A percentile compares a stretch with the other conserved stretches of the same genome.
Evolutionary conservation across 345 rosid genomes (phyloP).

Genomic region (Aegle marmelos): DNA sequence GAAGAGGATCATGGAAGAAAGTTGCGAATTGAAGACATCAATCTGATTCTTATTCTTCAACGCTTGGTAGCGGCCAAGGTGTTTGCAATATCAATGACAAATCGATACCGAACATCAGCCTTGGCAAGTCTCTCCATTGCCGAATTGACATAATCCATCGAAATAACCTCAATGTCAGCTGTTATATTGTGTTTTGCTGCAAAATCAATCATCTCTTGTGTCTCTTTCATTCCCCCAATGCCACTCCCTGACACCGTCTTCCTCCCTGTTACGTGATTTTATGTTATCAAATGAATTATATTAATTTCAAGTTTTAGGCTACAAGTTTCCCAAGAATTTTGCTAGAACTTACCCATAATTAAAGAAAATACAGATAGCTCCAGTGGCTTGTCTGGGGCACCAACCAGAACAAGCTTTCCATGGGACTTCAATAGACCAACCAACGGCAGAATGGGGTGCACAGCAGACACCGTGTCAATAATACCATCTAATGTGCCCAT

Average conservation of each 20-base stretch:
- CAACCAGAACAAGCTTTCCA: constrained; percentile 40
- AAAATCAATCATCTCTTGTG: background rate
- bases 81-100: background rate
- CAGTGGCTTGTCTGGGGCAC: constrained; percentile 37
- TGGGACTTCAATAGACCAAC: constrained; percentile 31
- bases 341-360: constrained; percentile 27
- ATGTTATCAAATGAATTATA: background rate
- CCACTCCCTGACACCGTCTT: background rate
- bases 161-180: background rate
- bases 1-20: too few species aligned
- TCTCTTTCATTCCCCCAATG: background rate
- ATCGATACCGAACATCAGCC: background rate
- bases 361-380: constrained; percentile 38
- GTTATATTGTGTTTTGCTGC: background rate
- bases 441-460: constrained; percentile 33
- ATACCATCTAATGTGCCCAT: constrained; percentile 36
- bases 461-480: constrained; percentile 1
- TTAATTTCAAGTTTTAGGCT: background rate
- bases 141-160: background rate
- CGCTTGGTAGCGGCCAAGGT: background rate
- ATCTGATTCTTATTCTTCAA: too few species aligned
- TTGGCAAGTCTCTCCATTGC: background rate
- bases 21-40: too few species aligned
- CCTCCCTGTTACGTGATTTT: background rate
- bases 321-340: background rate